Percentiles rank a stretch among this genome's conserved stretches.
Evolutionary conservation across 192 early-diverging fungal species (phyloP).

Genomic region (Fimicolochytrium jonesii): DNA sequence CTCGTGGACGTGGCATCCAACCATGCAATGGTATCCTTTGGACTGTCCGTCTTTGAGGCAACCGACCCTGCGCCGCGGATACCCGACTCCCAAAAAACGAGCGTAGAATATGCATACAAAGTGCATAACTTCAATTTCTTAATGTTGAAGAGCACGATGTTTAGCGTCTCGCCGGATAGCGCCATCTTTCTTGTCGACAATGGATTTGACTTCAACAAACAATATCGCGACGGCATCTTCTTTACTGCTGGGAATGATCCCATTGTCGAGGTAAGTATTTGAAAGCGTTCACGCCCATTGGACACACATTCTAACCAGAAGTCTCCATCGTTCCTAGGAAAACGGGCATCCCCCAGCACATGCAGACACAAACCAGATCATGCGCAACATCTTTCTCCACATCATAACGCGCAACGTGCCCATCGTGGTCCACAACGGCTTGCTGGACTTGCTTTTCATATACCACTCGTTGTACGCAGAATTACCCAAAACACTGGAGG

Average conservation of each 20-base stretch:
- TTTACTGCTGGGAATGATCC: slow-evolving; percentile 63
- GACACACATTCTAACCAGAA: too few species aligned
- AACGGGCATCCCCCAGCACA: too few species aligned
- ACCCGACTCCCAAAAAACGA: neutral
- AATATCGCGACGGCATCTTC: slow-evolving; percentile 73
- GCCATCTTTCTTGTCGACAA: slow-evolving; percentile 76
- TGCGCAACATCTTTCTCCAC: slow-evolving; percentile 32
- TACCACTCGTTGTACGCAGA: slow-evolving; percentile 83
- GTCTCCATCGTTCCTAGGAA: too few species aligned
- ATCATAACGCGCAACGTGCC: slow-evolving; percentile 47
- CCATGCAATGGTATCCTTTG: slow-evolving; percentile 83
- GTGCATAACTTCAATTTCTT: slow-evolving; percentile 67
- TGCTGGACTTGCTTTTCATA: slow-evolving; percentile 88
- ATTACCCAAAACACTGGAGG: slow-evolving; percentile 64
- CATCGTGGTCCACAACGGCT: slow-evolving; percentile 89
- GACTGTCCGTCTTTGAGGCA: slow-evolving; percentile 64
- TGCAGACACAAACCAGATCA: slow-evolving; percentile 24
- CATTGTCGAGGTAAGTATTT: slow-evolving; percentile 2
- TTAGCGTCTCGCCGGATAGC: slow-evolving; percentile 66
- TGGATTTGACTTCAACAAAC: slow-evolving; percentile 81
- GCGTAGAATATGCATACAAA: slow-evolving; percentile 9
- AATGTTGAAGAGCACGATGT: slow-evolving; percentile 51
- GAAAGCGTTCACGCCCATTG: neutral
- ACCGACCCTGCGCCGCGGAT: neutral
- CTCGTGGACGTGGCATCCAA: slow-evolving; percentile 64